Conservation (phyloP, 1,139 yeast species). For the Pichia norvegensis region DNA sequence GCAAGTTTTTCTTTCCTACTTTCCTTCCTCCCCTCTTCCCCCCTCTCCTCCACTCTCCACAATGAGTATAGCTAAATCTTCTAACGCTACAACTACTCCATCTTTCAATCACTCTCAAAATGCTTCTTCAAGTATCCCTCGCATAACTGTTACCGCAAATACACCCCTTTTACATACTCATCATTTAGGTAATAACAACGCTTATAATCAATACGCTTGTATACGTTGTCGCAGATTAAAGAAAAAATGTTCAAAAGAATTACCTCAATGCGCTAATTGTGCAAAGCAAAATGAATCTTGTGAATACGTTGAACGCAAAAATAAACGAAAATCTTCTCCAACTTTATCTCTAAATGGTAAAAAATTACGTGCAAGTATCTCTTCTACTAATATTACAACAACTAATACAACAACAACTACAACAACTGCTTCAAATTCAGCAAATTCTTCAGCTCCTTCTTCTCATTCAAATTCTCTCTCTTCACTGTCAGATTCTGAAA, state of each 20-base stretch:
- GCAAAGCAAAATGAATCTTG: conserved; percentile 33
- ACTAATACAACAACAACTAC: background rate
- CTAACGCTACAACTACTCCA: too few relatives aligned
- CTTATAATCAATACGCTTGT: conserved; percentile 32
- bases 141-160: background rate
- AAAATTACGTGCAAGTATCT: background rate
- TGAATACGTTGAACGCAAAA: conserved; percentile 37
- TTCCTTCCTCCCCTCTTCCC: too few relatives aligned
- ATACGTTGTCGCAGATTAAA: conserved; percentile 38
- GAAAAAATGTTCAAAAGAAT: conserved; percentile 41
- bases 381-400: background rate
- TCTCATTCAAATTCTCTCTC: background rate
- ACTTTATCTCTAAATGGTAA: background rate
- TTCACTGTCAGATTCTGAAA: background rate
- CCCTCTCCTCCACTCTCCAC: too few relatives aligned
- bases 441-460: background rate
- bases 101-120: too few relatives aligned
- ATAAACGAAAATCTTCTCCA: conserved; percentile 24
- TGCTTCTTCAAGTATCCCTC: too few relatives aligned
- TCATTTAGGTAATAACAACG: background rate
- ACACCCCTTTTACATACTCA: background rate
- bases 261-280: conserved; percentile 42
- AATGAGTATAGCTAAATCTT: background rate
- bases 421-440: background rate
- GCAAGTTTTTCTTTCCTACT: too few relatives aligned